These are phyloP conservation scores for Bjerkandera adusta DNA, from an alignment of 1,284 basidiomycete species.

Conservation along the genomic window DNA sequence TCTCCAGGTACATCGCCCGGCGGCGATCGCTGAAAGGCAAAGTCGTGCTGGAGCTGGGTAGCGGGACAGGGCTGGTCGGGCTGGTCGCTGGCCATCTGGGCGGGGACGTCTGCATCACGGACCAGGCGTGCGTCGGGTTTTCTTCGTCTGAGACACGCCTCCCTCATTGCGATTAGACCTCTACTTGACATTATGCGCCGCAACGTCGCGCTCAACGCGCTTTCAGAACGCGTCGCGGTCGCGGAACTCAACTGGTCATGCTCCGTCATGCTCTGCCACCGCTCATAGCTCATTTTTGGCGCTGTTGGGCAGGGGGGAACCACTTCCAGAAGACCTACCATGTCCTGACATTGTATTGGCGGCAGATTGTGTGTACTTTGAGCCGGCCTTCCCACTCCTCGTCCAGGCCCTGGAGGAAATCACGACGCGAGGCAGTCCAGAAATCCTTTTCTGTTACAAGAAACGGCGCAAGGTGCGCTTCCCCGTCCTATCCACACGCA, in stretches of 20 bases:
- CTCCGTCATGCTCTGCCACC: conserved; percentile 27
- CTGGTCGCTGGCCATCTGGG: conserved; percentile 76
- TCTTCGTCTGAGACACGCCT: conserved; percentile 11
- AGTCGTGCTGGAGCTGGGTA: conserved; percentile 80
- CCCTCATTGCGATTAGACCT: conserved; percentile 42
- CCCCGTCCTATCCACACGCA: background rate
- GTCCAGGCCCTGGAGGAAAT: conserved; percentile 79
- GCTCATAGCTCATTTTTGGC: conserved; percentile 21
- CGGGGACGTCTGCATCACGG: conserved; percentile 75
- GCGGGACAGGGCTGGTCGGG: conserved; percentile 89
- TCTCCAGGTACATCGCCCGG: conserved; percentile 70
- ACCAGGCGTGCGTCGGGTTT: conserved; percentile 73
- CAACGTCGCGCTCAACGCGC: conserved; percentile 67
- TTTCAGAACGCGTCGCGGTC: conserved; percentile 51
- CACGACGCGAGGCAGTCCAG: conserved; percentile 43
- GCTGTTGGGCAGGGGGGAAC: conserved; percentile 51
- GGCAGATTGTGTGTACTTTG: conserved; percentile 95
- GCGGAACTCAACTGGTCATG: conserved; percentile 77
- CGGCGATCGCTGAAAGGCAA: conserved; percentile 54
- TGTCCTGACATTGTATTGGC: conserved; percentile 74
- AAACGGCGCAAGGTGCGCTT: conserved; percentile 80
- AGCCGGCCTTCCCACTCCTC: conserved; percentile 90
- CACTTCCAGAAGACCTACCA: conserved; percentile 41
- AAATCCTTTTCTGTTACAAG: conserved; percentile 90
- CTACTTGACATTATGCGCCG: conserved; percentile 73